Percentiles rank a stretch among this genome's conserved stretches.
phyloP scores from a whole-genome alignment of 1,139 yeast genomes.

The Chernovozyma sophiae-reginae region DNA sequence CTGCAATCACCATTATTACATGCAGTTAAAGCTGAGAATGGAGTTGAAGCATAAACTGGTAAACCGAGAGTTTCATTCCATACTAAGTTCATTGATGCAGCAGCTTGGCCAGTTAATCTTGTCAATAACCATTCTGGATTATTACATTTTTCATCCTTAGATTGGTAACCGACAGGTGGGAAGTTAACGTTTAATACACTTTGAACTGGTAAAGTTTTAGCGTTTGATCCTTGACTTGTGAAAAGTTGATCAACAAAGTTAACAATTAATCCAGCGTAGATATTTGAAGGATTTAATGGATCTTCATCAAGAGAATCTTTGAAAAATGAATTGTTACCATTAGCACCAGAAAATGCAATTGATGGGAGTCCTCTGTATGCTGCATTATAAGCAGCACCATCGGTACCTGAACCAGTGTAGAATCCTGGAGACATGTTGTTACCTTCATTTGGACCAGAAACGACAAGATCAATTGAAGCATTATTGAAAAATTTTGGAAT shows the following conservation, averaged over 20 bases:
- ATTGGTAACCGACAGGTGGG: constrained; percentile 35
- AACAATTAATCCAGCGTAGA: constrained; percentile 29
- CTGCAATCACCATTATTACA: constrained; percentile 34
- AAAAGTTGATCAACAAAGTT: constrained; percentile 32
- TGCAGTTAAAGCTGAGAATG: constrained; percentile 18
- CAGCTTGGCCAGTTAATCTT: constrained; percentile 33
- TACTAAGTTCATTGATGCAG: constrained; percentile 25
- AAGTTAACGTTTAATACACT: constrained; percentile 41
- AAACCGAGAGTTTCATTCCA: constrained; percentile 27
- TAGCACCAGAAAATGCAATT: constrained; percentile 44
- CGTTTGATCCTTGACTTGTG: constrained; percentile 25
- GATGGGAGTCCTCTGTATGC: constrained; percentile 42
- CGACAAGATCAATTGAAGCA: constrained; percentile 37
- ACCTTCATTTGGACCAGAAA: constrained; percentile 48
- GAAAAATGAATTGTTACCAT: constrained; percentile 40
- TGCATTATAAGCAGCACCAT: constrained; percentile 43
- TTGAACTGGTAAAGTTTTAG: constrained; percentile 34
- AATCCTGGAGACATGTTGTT: constrained; percentile 37
- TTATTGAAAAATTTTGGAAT: constrained; percentile 36
- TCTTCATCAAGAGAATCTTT: constrained; percentile 33
- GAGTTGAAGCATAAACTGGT: constrained; percentile 6
- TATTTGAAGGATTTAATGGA: constrained; percentile 31
- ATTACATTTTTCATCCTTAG: constrained; percentile 25
- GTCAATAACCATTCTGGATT: constrained; percentile 33
- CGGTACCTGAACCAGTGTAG: constrained; percentile 42